phyloP scores from a whole-genome alignment of 768 basidiomycete species.

The Inosperma sp. region DNA sequence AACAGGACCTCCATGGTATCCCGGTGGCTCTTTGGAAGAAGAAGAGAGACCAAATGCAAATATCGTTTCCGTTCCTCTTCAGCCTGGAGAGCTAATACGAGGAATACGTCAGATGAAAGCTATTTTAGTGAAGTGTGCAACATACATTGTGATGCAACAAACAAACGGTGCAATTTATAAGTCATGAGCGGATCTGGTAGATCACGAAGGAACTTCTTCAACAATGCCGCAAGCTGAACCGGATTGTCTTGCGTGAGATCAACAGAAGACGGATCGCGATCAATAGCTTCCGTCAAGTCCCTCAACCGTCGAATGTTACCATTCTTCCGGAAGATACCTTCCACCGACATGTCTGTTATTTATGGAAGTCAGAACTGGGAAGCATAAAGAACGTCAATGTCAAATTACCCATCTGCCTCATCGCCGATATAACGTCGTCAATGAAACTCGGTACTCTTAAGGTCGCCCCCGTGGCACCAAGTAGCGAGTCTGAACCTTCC shows the following conservation, averaged over 20 bases:
- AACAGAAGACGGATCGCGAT: conserved; percentile 88
- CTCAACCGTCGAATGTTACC: conserved; percentile 94
- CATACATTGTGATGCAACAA: conserved; percentile 86
- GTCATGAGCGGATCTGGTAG: conserved; percentile 95
- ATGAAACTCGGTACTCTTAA: conserved; percentile 94
- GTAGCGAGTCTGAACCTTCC: conserved; percentile 92
- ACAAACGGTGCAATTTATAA: conserved; percentile 85
- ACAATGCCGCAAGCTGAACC: conserved; percentile 91
- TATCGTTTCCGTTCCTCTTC: conserved; percentile 77
- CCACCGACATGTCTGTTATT: conserved; percentile 89
- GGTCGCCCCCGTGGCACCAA: conserved; percentile 81
- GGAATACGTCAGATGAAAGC: conserved; percentile 6
- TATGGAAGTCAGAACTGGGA: too few relatives aligned
- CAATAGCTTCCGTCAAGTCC: conserved; percentile 87
- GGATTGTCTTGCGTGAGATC: conserved; percentile 94
- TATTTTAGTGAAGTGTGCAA: conserved; percentile 13
- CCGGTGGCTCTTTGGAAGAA: conserved; percentile 89
- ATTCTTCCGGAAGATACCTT: conserved; percentile 98
- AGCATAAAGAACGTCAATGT: too few relatives aligned
- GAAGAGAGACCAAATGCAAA: conserved; percentile 78
- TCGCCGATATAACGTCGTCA: conserved; percentile 96
- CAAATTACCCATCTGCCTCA: conserved; percentile 92
- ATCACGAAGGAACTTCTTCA: conserved; percentile 96
- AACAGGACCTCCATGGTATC: conserved; percentile 98
- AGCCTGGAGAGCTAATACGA: conserved; percentile 56